Conservation (phyloP, 352 stramenopile species). For the Phytophthora syringae region DNA sequence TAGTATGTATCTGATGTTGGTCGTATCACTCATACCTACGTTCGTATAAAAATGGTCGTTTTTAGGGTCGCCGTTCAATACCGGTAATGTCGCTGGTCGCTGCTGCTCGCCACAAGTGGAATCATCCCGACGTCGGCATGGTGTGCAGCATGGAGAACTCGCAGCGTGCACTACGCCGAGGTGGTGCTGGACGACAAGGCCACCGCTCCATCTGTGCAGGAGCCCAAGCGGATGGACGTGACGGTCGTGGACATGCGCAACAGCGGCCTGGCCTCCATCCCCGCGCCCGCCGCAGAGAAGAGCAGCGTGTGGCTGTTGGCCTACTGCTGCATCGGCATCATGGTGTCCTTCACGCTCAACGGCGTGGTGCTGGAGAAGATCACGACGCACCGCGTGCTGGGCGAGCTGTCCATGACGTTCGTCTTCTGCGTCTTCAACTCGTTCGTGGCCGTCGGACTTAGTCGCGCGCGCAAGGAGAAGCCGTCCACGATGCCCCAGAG, state of each 20-base stretch:
- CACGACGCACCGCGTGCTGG: slow-evolving; percentile 81
- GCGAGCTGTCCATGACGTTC: slow-evolving; percentile 87
- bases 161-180: slow-evolving; percentile 64
- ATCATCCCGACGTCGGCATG: slow-evolving; percentile 40
- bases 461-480: slow-evolving; percentile 65
- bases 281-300: no score
- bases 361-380: slow-evolving; percentile 86
- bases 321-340: slow-evolving; percentile 85
- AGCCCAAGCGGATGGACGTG: slow-evolving; percentile 40
- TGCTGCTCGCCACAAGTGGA: slow-evolving; percentile 31
- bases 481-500: slow-evolving; percentile 76
- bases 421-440: slow-evolving; percentile 85
- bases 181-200: slow-evolving; percentile 55
- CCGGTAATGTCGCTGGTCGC: background rate
- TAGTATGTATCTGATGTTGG: no score
- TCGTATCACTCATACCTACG: no score
- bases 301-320: slow-evolving; percentile 64
- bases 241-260: slow-evolving; percentile 42
- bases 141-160: slow-evolving; percentile 51
- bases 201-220: slow-evolving; percentile 18
- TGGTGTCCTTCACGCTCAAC: slow-evolving; percentile 87
- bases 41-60: no score
- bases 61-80: slow-evolving; percentile 3
- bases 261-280: slow-evolving; percentile 18
- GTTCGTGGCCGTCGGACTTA: slow-evolving; percentile 64